phyloP scores from a whole-genome alignment of 371 early-diverging fungal species.

The Haplosporangium sp. region DNA sequence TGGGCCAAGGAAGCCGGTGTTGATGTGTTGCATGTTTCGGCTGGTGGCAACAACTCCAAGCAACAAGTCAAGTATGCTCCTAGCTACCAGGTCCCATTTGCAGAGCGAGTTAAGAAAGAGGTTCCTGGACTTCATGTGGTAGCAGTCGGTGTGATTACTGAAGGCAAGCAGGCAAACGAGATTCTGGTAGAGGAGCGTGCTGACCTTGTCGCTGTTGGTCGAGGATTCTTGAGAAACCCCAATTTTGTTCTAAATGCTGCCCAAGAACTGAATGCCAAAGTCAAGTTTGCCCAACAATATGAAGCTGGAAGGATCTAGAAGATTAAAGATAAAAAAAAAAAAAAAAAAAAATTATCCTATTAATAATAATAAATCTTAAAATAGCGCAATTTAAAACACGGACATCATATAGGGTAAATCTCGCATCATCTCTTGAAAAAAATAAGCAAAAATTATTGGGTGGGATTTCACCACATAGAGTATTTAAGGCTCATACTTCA shows the following conservation, averaged over 20 bases:
- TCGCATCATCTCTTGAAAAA: too few species aligned
- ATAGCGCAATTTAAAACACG: too few species aligned
- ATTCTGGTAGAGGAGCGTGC: conserved; percentile 73
- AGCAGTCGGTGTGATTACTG: conserved; percentile 82
- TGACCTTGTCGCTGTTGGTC: conserved; percentile 80
- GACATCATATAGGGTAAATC: too few species aligned
- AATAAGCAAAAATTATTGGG: too few species aligned
- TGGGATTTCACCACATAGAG: too few species aligned
- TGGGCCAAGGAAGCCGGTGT: conserved; percentile 72
- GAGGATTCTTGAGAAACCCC: conserved; percentile 81
- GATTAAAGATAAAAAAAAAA: too few species aligned
- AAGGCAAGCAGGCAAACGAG: conserved; percentile 71
- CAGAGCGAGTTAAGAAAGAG: conserved; percentile 65
- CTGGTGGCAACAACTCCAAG: conserved; percentile 68
- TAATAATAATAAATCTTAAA: too few species aligned
- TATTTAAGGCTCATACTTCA: too few species aligned
- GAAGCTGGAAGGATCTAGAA: not conserved
- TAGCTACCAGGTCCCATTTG: conserved; percentile 80
- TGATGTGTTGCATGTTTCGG: conserved; percentile 80
- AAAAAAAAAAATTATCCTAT: too few species aligned
- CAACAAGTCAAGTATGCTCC: conserved; percentile 65
- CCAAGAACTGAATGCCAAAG: conserved; percentile 67
- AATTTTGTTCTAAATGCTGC: conserved; percentile 64
- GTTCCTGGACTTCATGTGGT: conserved; percentile 68
- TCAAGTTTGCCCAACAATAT: conserved; percentile 77